Evolutionary conservation across 2,329 filamentous ascomycete species (phyloP).

Genomic region (Sporothrix globosa): DNA sequence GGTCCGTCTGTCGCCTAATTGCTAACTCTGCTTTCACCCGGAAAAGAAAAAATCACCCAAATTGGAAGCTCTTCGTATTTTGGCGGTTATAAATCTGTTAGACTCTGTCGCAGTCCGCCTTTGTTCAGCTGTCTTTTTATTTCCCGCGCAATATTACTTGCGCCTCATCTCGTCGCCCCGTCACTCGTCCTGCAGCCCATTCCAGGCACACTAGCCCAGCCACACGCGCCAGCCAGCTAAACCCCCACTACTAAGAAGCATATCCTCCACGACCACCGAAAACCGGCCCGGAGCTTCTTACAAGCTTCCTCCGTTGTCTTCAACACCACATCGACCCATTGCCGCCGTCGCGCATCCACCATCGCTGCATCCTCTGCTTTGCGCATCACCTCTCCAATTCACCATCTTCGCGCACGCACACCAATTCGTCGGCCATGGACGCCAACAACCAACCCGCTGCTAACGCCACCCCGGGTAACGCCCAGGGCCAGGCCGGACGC

Average conservation of each 20-base stretch:
- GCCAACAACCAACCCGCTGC: slow-evolving; percentile 54
- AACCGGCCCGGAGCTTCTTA: slow-evolving; percentile 28
- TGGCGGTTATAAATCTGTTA: background rate
- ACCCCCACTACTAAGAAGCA: slow-evolving; percentile 13
- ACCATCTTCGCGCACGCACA: background rate
- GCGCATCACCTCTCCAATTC: background rate
- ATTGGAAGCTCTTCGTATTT: background rate
- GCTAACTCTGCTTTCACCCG: slow-evolving; percentile 18
- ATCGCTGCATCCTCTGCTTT: background rate
- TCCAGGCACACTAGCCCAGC: slow-evolving; percentile 22
- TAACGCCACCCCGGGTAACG: background rate
- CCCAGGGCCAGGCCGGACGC: slow-evolving; percentile 61
- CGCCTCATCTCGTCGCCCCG: slow-evolving; percentile 12
- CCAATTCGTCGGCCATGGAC: slow-evolving; percentile 53
- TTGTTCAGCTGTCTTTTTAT: background rate
- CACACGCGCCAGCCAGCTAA: slow-evolving; percentile 16
- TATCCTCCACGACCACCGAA: slow-evolving; percentile 29
- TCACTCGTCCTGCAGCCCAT: slow-evolving; percentile 12
- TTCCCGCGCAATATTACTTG: slow-evolving; percentile 1
- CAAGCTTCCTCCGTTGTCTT: slow-evolving; percentile 24
- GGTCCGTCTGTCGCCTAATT: slow-evolving; percentile 17
- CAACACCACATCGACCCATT: slow-evolving; percentile 3
- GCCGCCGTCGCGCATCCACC: background rate
- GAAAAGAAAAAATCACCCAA: background rate
- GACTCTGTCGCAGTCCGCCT: background rate